phyloP scores from a whole-genome alignment of 2,329 filamentous ascomycete species.

The Lomentospora prolificans region DNA sequence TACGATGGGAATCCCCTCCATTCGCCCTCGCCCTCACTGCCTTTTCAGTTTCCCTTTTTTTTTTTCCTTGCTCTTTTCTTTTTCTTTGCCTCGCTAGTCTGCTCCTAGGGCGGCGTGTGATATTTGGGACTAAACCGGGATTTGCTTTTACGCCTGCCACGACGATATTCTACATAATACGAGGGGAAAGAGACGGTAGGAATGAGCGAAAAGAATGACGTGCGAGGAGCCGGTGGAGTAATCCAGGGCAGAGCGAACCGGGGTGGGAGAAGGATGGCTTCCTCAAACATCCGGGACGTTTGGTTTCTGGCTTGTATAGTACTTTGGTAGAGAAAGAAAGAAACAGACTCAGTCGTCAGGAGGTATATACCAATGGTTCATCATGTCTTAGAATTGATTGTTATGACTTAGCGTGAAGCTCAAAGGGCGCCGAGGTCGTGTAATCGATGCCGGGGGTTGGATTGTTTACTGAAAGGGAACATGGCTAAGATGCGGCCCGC shows the following conservation, averaged over 20 bases:
- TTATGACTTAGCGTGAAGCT: not conserved
- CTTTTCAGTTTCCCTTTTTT: slow-evolving; percentile 5
- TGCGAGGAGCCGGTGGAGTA: not conserved
- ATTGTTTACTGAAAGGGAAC: too few species aligned
- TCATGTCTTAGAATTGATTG: not conserved
- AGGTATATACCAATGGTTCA: not conserved
- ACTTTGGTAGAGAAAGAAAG: not conserved
- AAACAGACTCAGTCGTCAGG: not conserved
- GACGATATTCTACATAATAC: not conserved
- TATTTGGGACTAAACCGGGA: not conserved
- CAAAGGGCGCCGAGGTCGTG: too few species aligned
- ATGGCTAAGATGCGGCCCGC: too few species aligned
- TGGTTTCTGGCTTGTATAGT: slow-evolving; percentile 1
- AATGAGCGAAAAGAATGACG: not conserved
- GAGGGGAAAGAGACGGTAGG: not conserved
- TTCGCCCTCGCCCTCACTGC: not conserved
- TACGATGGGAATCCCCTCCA: too few species aligned
- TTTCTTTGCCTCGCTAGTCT: not conserved
- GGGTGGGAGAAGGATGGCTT: not conserved
- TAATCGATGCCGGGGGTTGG: not conserved
- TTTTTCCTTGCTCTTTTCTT: not conserved
- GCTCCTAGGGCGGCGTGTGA: not conserved
- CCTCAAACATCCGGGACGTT: not conserved
- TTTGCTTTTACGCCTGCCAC: not conserved
- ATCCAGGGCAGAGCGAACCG: not conserved